Evolutionary conservation across 2,329 filamentous ascomycete genomes (phyloP), one percentile per base, ranked within the genome.

Genomic region (Talaromyces sp.): DNA sequence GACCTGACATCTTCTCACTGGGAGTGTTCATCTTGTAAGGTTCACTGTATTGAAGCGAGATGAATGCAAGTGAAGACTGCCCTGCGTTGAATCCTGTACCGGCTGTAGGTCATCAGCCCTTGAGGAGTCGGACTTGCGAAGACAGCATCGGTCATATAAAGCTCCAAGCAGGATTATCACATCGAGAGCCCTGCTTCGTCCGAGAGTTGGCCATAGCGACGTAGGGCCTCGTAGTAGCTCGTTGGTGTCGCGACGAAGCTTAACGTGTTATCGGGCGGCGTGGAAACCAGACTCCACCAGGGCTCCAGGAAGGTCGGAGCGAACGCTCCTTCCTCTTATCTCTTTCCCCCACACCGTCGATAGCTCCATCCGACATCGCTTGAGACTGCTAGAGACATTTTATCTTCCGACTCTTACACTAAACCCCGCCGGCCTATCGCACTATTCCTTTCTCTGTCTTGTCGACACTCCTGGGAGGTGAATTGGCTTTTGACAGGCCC

Each of bases 241-340:
- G 18, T 23, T 23, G 42, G 18, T 47, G 16, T n/a, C 8, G 18
- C 40, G 40, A 12, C 40, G 8, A 47, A 47, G n/a, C n/a, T 47
- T 47, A 6, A 18, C 18, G 42, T 47, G 7, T 47, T 47, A 47
- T 47, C 42, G 18, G n/a, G 2, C 42, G 42, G 42, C 5, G 42
- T 47, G 42, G 42, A 47, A 23, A 47, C 42, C 42, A n/a, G 42
- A 18, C 42, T 47, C 42, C 42, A 47, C 42, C 18, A 23, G 16
- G 59, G 18, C 59, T 16, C 16, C 54, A 53, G 59, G 59, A 61
- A 61, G 59, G 59, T 61, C 59, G 54, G 53, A 61, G 59, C 59
- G 59, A 61, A 31, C 42, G 12, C n/a, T 47, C 18, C 42, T 47
- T 47, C 42, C 18, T 23, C 42, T 18, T 23, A 47, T 47, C 42